A percentile compares a stretch with the other conserved stretches of the same genome.
Conservation (phyloP, 345 rosid genomes). For the Melaleuca quinquenervia region DNA sequence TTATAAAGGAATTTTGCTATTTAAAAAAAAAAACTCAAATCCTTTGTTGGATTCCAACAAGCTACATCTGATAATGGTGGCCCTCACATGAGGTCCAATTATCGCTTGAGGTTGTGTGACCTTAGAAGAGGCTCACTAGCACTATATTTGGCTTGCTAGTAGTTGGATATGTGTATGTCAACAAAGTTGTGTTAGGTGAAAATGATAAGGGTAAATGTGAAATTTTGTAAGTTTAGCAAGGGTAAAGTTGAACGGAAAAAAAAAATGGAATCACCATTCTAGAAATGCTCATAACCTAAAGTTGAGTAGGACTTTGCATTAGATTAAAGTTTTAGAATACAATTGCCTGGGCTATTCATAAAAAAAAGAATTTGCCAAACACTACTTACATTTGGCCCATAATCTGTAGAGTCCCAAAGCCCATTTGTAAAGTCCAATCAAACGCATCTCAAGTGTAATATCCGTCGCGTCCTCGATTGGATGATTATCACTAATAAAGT, state of each 20-base stretch:
- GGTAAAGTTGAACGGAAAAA: not conserved
- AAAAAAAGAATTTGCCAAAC: not conserved
- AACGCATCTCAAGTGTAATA: not conserved
- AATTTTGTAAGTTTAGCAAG: not conserved
- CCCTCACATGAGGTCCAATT: not conserved
- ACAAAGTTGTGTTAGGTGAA: not conserved
- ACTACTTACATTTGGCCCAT: not conserved
- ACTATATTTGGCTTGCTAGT: too few species aligned
- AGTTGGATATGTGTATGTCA: accelerated
- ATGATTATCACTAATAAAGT: not conserved
- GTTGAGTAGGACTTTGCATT: not conserved
- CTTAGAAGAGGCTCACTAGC: not conserved
- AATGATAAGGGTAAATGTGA: not conserved
- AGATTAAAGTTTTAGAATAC: not conserved
- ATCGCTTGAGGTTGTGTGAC: not conserved
- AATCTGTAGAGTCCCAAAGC: not conserved
- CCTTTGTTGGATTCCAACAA: accelerated
- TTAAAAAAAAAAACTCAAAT: not conserved
- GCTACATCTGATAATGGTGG: not conserved
- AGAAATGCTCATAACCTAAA: not conserved
- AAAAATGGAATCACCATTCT: not conserved
- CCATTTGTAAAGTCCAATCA: not conserved
- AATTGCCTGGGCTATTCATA: not conserved
- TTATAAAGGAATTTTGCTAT: not conserved
- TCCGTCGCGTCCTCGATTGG: not conserved